A percentile compares a stretch with the other conserved stretches of the same genome.
These are phyloP conservation scores for Ilex asprella DNA, from an alignment of 257 asterid genomes.

Conservation along the genomic window DNA sequence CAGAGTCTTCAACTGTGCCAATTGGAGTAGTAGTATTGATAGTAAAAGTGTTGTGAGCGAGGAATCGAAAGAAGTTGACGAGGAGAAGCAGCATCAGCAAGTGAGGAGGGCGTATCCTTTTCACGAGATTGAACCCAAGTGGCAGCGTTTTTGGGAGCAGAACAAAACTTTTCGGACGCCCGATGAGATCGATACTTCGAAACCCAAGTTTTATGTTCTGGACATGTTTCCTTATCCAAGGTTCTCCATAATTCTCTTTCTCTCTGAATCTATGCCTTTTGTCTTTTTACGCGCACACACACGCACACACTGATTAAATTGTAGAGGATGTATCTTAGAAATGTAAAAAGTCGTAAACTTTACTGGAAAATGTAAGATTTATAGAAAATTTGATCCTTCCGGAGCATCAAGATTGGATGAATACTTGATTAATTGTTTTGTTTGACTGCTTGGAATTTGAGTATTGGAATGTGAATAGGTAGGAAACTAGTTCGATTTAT, in stretches of 20 bases:
- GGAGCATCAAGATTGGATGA: too few relatives aligned
- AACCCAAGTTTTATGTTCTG: conserved; percentile 91
- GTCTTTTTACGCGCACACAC: neutral
- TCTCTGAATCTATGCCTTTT: neutral
- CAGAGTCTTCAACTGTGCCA: neutral
- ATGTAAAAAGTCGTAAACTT: too few relatives aligned
- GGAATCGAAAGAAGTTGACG: neutral
- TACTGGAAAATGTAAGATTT: too few relatives aligned
- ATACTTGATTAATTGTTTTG: too few relatives aligned
- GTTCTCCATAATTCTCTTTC: conserved; percentile 19
- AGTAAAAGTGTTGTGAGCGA: neutral
- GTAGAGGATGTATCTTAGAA: neutral
- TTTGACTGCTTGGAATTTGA: too few relatives aligned
- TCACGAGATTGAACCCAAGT: conserved; percentile 77
- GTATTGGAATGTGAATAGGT: too few relatives aligned
- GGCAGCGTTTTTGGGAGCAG: conserved; percentile 93
- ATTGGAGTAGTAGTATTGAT: neutral
- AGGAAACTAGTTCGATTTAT: too few relatives aligned
- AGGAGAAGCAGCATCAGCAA: conserved; percentile 13
- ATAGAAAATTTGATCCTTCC: too few relatives aligned
- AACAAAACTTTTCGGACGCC: conserved; percentile 80
- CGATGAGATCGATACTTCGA: conserved; percentile 80
- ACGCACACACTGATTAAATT: neutral
- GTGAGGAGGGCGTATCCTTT: conserved; percentile 77
- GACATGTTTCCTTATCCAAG: conserved; percentile 99